A percentile compares a stretch with the other conserved stretches of the same genome.
These are phyloP conservation scores for Blastocystis hominis DNA, from an alignment of 352 stramenopile genomes.

Conservation along the genomic window DNA sequence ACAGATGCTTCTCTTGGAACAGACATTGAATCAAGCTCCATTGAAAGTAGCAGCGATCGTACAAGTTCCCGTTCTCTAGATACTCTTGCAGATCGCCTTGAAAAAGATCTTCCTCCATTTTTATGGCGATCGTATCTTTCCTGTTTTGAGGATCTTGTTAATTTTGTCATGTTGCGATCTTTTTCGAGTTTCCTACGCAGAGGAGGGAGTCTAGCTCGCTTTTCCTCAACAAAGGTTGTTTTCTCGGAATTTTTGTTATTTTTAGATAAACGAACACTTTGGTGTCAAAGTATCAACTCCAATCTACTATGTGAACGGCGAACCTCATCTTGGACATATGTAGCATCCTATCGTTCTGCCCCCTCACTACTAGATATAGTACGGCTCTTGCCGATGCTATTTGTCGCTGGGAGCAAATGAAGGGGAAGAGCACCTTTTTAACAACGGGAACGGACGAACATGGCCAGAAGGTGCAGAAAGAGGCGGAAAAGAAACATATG, in stretches of 20 bases:
- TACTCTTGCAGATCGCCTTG: conserved; percentile 53
- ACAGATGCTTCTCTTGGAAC: conserved; percentile 19
- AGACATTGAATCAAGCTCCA: conserved; percentile 35
- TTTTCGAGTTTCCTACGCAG: background rate
- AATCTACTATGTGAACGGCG: conserved; percentile 99
- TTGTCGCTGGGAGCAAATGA: conserved; percentile 70
- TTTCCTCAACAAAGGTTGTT: background rate
- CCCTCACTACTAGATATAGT: conserved; percentile 69
- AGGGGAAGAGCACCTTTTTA: conserved; percentile 72
- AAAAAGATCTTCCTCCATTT: conserved; percentile 53
- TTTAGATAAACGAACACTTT: conserved; percentile 39
- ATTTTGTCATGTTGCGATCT: background rate
- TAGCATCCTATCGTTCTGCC: conserved; percentile 80
- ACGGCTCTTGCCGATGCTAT: conserved; percentile 77
- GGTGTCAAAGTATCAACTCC: conserved; percentile 80
- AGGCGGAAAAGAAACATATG: conserved; percentile 64
- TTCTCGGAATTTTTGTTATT: background rate
- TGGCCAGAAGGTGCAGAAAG: conserved; percentile 88
- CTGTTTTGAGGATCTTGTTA: background rate
- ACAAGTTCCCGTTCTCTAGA: conserved; percentile 31
- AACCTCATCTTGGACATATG: conserved; percentile 94
- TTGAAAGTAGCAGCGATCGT: conserved; percentile 35
- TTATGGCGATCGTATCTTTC: background rate
- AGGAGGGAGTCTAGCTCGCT: background rate
- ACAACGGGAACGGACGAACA: conserved; percentile 96